Evolutionary conservation across 1,284 basidiomycete genomes (phyloP), one percentile per base, ranked within the genome.

Genomic region (Kalmanozyma brasiliensis): DNA sequence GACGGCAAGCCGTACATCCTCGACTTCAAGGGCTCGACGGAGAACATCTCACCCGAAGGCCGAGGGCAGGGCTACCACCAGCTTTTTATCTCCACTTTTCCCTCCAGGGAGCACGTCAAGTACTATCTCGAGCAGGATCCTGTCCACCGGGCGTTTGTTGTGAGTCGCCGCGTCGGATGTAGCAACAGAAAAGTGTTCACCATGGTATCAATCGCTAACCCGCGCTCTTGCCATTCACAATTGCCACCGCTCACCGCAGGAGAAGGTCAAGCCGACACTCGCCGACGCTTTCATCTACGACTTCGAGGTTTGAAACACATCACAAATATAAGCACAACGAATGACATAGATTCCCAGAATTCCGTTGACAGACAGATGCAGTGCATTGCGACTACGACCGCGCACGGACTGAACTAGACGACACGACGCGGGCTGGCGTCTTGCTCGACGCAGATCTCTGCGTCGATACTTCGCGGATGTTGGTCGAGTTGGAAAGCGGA

Each of bases 81-180:
- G 43, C 65, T 57, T 22, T 75, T 73, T 36, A 49, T 75, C 23
- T 53, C 61, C n/a, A 75, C 71, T 2, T 75, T 75, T 37, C 55
- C 57, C 0, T 60, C 52, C n/a, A 33, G 49, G 9, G 45, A 56
- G 0, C 66, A 70, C 47, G 56, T 65, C 32, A 55, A 42, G 17
- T 65, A 67, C 46, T 75, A 75, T 35, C 48, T 75, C 32, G 59
- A 73, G 13, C 24, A 65, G 22, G 69, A 73, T 29, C 65, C 66
- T 1, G 67, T 59, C 5, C 73, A 75, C 24, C 45, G 49, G 4
- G 70, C 49, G 6, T 75, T 73, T 47, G 63, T 60, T 5, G 55
- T 62, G 45, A 43, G 66, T 69, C 16, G 4, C 0, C 11, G 6
- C n/a, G 8, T 42, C 13, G 24, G 3, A 16, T 19, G 17, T 3